Evolutionary conservation across 2,329 filamentous ascomycete genomes (phyloP).

Genomic region (Colletotrichum sp.): DNA sequence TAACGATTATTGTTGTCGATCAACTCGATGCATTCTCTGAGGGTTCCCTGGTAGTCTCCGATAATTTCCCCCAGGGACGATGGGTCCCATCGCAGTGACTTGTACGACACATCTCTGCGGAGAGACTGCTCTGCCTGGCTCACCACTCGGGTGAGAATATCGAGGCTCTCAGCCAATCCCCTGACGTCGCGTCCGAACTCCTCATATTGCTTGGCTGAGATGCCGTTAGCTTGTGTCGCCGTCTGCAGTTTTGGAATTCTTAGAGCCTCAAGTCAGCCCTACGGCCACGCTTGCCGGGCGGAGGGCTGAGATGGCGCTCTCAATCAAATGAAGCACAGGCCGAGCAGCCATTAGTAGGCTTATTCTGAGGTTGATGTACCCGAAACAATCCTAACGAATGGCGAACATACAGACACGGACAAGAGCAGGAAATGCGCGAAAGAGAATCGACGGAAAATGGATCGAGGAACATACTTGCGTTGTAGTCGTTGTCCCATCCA

Average conservation of each 20-base stretch:
- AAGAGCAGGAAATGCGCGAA: background rate
- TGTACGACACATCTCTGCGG: conserved; percentile 24
- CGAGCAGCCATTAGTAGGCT: background rate
- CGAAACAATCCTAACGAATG: background rate
- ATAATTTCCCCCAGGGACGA: conserved; percentile 28
- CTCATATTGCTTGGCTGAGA: conserved; percentile 32
- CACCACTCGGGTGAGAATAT: conserved; percentile 34
- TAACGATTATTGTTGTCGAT: conserved; percentile 34
- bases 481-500: conserved; percentile 36
- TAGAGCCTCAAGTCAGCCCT: background rate
- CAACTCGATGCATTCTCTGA: conserved; percentile 35
- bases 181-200: conserved; percentile 37
- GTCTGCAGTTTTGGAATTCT: background rate
- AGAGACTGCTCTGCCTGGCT: conserved; percentile 30
- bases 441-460: background rate
- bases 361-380: background rate
- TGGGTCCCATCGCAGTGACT: conserved; percentile 24
- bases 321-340: background rate
- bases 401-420: background rate
- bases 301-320: background rate
- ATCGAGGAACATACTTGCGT: conserved; percentile 29
- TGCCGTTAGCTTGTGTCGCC: background rate
- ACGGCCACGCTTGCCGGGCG: background rate
- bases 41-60: conserved; percentile 34
- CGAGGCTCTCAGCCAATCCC: conserved; percentile 34